Base-by-base conservation (phyloP, 169 alveolate species). In the Plasmodium vivax region DNA sequence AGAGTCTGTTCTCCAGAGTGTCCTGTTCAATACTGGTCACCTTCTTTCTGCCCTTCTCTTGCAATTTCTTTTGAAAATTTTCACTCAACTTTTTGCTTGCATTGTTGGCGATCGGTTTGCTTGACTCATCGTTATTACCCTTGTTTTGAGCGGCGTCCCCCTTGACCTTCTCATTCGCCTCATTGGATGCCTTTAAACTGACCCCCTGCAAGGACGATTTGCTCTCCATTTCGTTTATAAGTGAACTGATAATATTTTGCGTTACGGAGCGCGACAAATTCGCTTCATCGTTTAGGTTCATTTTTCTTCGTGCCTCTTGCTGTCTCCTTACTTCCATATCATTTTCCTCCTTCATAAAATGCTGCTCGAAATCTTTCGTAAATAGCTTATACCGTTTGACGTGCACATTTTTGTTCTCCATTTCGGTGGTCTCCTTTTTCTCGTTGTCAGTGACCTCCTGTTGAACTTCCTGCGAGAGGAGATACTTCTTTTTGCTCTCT, bases 281-380 rank as follows among this genome's bases (percentile, higher is more conserved):
- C 2, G 83, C 56, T 12, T 72, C 75, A 14, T 73, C 84, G 41
- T 72, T 72, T 72, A 51, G 12, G 47, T 71, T 58, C 16, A 10
- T 83, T 23, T 82, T 82, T 43, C 74, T 87, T 47, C 81, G 82
- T 43, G 36, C 38, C 32, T 90, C 94, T 68, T 71, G 74, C 47
- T 90, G 72, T 41, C 82, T 81, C 62, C 41, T 62, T 14, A 79
- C 41, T 16, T 92, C 72, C 30, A 92, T 71, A 81, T 79, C 84
- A 27, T 80, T 80, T 3, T 92, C 95, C 72, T 92, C 95, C 23
- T 82, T 81, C 82, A 92, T 47, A 72, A 82, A 92, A 92, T 92
- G 83, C 27, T 92, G 85, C 56, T 92, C 95, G 58, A 92, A 92
- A 56, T 92, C 95, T 92, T 92, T 92, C 14, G 95, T 92, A 92